A percentile compares a stretch with the other conserved stretches of the same genome.
phyloP scores from a whole-genome alignment of 345 rosid species.

The Mercurialis annua region DNA sequence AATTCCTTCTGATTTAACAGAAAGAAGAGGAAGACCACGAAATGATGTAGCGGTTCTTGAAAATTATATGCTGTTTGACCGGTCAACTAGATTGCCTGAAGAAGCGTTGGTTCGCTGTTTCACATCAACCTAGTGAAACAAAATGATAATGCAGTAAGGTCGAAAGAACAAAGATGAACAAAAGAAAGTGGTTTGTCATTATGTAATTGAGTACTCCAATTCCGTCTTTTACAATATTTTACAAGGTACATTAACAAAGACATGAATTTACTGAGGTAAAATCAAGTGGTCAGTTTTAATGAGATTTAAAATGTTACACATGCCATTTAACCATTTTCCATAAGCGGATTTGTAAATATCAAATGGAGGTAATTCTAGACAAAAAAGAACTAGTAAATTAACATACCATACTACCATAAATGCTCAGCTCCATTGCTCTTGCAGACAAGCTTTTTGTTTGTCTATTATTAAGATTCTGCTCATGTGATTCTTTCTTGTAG shows the following conservation, averaged over 20 bases:
- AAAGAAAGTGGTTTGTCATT: neutral
- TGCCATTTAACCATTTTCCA: neutral
- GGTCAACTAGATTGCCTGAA: slow-evolving; percentile 28
- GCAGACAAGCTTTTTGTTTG: slow-evolving; percentile 54
- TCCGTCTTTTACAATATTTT: neutral
- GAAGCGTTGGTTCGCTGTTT: slow-evolving; percentile 39
- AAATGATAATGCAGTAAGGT: slow-evolving; percentile 5
- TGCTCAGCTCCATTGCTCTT: slow-evolving; percentile 74
- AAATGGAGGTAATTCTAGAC: neutral
- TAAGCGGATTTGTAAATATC: neutral
- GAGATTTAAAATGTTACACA: neutral
- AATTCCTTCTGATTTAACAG: slow-evolving; percentile 59
- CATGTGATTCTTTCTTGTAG: slow-evolving; percentile 28
- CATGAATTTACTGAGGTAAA: neutral
- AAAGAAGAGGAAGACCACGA: slow-evolving; percentile 26
- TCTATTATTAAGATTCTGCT: slow-evolving; percentile 24
- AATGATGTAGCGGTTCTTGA: slow-evolving; percentile 35
- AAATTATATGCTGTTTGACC: slow-evolving; percentile 38
- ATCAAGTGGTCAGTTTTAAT: neutral
- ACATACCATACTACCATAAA: slow-evolving; percentile 79
- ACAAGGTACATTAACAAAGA: neutral
- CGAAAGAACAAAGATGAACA: slow-evolving; percentile 4
- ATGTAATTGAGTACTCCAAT: neutral
- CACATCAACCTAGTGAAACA: slow-evolving; percentile 44
- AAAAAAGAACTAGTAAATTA: slow-evolving; percentile 1